Evolutionary conservation across 768 basidiomycete species (phyloP).

Genomic region (Mycena chlorophos): DNA sequence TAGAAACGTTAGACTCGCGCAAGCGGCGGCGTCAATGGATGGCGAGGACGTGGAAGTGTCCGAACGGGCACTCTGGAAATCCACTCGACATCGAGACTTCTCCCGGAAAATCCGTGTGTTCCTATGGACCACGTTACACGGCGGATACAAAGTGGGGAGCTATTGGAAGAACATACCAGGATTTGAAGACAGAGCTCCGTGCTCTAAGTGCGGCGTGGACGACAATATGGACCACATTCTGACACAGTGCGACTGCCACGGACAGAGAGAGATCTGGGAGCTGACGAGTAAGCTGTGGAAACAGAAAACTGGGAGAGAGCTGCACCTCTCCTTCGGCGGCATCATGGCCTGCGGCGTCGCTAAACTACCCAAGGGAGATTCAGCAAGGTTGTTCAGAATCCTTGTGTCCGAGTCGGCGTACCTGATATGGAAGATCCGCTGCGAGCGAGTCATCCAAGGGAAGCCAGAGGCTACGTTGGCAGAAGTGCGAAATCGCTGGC

Average conservation of each 20-base stretch:
- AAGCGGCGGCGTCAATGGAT: not conserved
- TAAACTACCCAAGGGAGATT: not conserved
- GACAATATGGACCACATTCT: conserved; percentile 16
- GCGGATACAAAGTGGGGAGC: conserved; percentile 22
- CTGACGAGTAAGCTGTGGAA: conserved; percentile 2
- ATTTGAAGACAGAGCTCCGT: not conserved
- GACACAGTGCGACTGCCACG: conserved; percentile 5
- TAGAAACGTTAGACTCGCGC: not conserved
- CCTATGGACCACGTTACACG: conserved; percentile 25
- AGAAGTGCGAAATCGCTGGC: conserved; percentile 7
- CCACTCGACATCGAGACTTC: conserved; percentile 7
- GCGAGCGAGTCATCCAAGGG: conserved; percentile 8
- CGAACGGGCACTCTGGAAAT: conserved; percentile 4
- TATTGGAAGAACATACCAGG: conserved; percentile 16
- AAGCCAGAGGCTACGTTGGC: not conserved
- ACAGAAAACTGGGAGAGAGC: conserved; percentile 5
- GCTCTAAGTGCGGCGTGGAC: conserved; percentile 1
- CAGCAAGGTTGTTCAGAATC: conserved; percentile 2
- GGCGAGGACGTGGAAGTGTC: conserved; percentile 1
- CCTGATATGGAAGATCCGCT: conserved; percentile 11
- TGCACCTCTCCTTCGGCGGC: conserved; percentile 4
- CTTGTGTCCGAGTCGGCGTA: conserved; percentile 13
- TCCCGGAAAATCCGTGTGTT: conserved; percentile 17
- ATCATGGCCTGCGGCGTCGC: conserved; percentile 5
- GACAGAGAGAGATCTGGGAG: conserved; percentile 6